phyloP scores from a whole-genome alignment of 192 early-diverging fungal species.

The Podila horticola region DNA sequence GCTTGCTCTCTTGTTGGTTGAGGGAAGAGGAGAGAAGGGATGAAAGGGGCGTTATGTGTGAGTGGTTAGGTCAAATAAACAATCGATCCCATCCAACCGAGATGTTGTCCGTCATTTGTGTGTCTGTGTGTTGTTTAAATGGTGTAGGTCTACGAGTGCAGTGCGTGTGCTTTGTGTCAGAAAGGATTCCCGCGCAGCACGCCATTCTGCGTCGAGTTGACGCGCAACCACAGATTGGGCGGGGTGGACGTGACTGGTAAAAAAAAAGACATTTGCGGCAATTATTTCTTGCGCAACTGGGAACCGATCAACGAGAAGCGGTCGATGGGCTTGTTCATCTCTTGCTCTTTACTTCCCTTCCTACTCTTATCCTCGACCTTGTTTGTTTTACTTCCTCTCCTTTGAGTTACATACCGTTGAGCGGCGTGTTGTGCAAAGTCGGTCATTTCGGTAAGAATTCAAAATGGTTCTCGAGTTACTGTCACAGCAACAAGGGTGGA shows the following conservation, averaged over 20 bases:
- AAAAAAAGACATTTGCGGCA: neutral
- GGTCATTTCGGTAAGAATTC: too few species aligned
- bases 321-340: neutral
- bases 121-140: neutral
- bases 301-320: neutral
- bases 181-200: constrained; percentile 8
- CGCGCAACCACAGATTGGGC: neutral
- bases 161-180: neutral
- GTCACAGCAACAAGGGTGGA: too few species aligned
- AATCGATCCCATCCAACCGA: too few species aligned
- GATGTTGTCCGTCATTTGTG: too few species aligned
- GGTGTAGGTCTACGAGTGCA: neutral
- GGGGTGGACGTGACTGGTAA: neutral
- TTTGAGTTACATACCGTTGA: too few species aligned
- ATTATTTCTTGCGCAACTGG: neutral
- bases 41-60: too few species aligned
- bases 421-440: too few species aligned
- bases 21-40: too few species aligned
- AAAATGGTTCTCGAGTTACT: too few species aligned
- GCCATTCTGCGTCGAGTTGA: constrained; percentile 16
- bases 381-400: neutral
- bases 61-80: too few species aligned
- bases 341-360: neutral
- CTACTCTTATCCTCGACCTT: neutral
- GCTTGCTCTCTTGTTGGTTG: too few species aligned